phyloP scores from a whole-genome alignment of 345 rosid genomes.

The Arabis alpina region DNA sequence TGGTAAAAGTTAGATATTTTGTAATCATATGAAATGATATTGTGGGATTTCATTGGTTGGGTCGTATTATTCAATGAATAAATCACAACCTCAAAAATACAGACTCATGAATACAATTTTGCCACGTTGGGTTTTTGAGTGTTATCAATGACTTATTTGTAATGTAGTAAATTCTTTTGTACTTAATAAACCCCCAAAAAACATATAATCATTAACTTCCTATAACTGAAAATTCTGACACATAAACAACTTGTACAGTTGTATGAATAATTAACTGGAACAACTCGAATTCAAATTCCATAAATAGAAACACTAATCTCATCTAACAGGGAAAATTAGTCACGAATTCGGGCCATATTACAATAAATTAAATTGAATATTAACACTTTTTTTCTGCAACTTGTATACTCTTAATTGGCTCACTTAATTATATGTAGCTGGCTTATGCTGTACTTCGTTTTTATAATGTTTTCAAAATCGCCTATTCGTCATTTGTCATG shows the following conservation, averaged over 20 bases:
- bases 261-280: constrained; percentile 20
- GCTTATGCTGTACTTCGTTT: not conserved
- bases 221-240: constrained; percentile 20
- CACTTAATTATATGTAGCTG: not conserved
- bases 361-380: constrained; percentile 10
- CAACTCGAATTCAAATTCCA: not conserved
- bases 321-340: not conserved
- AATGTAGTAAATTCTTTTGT: constrained; percentile 25
- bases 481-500: not conserved
- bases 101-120: not conserved
- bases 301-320: not conserved
- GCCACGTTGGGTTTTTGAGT: constrained; percentile 21
- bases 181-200: not conserved
- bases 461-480: not conserved
- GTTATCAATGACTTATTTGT: constrained; percentile 22
- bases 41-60: constrained; percentile 20
- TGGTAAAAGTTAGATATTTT: not conserved
- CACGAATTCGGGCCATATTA: constrained; percentile 2
- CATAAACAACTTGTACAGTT: not conserved
- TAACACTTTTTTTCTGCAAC: not conserved
- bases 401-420: constrained; percentile 11
- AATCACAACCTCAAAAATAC: constrained; percentile 15
- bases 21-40: constrained; percentile 26
- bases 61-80: constrained; percentile 19
- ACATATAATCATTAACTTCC: not conserved